Evolutionary conservation across 352 stramenopile species (phyloP).

Genomic region (Pythium chondricola): DNA sequence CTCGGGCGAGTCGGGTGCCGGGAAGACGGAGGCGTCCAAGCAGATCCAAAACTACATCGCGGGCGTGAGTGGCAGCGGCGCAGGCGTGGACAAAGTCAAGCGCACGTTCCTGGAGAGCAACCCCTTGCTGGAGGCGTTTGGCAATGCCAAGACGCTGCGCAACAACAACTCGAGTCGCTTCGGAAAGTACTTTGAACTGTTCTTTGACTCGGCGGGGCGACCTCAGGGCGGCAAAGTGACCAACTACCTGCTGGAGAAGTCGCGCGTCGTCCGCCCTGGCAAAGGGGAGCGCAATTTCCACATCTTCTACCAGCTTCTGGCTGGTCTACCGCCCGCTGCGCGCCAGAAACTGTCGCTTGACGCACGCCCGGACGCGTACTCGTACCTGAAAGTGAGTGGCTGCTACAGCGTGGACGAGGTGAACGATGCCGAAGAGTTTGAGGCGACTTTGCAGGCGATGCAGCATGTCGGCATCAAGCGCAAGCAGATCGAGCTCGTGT

Average conservation of each 20-base stretch:
- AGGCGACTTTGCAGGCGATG: slow-evolving; percentile 84
- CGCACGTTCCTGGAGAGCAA: slow-evolving; percentile 92
- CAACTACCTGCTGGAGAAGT: slow-evolving; percentile 93
- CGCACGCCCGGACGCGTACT: slow-evolving; percentile 53
- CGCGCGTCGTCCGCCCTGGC: slow-evolving; percentile 75
- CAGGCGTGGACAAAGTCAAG: slow-evolving; percentile 84
- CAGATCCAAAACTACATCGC: slow-evolving; percentile 90
- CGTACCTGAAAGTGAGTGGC: slow-evolving; percentile 86
- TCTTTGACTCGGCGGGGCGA: slow-evolving; percentile 85
- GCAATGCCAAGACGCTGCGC: slow-evolving; percentile 92
- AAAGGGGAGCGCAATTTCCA: slow-evolving; percentile 93
- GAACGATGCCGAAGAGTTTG: slow-evolving; percentile 87
- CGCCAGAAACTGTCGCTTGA: slow-evolving; percentile 71
- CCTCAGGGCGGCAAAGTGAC: slow-evolving; percentile 86
- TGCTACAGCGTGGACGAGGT: slow-evolving; percentile 89
- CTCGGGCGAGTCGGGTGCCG: slow-evolving; percentile 76
- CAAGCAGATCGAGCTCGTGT: slow-evolving; percentile 86
- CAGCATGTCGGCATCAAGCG: slow-evolving; percentile 85
- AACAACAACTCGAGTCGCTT: slow-evolving; percentile 96
- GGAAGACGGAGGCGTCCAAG: slow-evolving; percentile 86
- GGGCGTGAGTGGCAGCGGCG: slow-evolving; percentile 65
- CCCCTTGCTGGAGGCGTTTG: slow-evolving; percentile 94
- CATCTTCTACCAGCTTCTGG: slow-evolving; percentile 92
- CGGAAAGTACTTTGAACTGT: slow-evolving; percentile 94
- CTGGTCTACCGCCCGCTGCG: slow-evolving; percentile 50